These are phyloP conservation scores for Chrysanthemum makinoi DNA, from an alignment of 129 eudicot genomes.

Conservation along the genomic window DNA sequence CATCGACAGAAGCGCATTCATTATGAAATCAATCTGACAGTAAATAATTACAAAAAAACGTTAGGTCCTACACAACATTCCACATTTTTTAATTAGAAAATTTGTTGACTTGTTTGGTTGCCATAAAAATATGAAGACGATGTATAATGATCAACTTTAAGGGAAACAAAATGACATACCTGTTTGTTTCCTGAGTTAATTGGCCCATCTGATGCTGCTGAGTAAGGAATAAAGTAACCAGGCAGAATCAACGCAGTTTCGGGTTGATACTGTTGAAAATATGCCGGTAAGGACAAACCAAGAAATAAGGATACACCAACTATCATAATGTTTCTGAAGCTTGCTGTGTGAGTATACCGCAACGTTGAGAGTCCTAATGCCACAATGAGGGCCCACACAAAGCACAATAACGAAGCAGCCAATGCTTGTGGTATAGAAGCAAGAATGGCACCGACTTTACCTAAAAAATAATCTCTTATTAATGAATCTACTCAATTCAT, in stretches of 20 bases:
- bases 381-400: constrained; percentile 75
- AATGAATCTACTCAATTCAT: not conserved
- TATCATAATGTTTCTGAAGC: constrained; percentile 66
- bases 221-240: constrained; percentile 70
- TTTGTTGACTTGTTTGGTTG: not conserved
- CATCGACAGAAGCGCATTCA: constrained; percentile 76
- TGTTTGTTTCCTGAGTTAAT: constrained; percentile 55
- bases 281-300: constrained; percentile 87
- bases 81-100: not conserved
- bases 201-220: constrained; percentile 96
- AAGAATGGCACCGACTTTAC: constrained; percentile 94
- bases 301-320: constrained; percentile 87
- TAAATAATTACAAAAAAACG: not conserved
- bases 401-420: constrained; percentile 87
- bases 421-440: constrained; percentile 98
- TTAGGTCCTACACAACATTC: not conserved
- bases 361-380: constrained; percentile 75
- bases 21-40: constrained; percentile 70
- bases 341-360: constrained; percentile 69
- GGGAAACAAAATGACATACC: constrained; percentile 36
- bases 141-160: not conserved
- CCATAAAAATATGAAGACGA: constrained; percentile 1
- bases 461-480: constrained; percentile 32
- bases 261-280: constrained; percentile 80
- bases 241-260: constrained; percentile 67